Evolutionary conservation across 2,329 filamentous ascomycete species (phyloP).

Genomic region (Tolypocladium guangdongense): DNA sequence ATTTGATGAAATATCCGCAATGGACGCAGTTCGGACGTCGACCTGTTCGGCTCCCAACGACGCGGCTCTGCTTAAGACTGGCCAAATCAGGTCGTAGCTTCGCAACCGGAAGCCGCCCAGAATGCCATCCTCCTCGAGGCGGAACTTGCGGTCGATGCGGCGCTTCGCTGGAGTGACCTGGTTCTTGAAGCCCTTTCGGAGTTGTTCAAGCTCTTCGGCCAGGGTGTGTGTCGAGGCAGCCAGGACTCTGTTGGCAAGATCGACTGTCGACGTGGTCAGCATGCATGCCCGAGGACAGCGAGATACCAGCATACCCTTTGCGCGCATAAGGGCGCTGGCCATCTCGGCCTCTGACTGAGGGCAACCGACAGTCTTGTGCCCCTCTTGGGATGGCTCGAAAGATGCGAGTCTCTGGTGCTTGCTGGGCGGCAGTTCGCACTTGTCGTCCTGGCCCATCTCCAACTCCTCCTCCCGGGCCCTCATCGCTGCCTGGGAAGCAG

Average conservation of each 20-base stretch:
- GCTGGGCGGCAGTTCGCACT: conserved; percentile 1
- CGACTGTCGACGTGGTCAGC: conserved; percentile 11
- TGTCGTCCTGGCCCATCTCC: neutral
- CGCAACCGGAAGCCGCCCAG: conserved; percentile 15
- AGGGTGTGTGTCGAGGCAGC: neutral
- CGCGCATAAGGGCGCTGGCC: conserved; percentile 10
- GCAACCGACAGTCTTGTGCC: neutral
- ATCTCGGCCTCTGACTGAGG: conserved; percentile 5
- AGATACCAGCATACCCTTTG: conserved; percentile 15
- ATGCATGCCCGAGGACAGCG: neutral
- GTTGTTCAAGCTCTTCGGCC: neutral
- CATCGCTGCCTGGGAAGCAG: neutral
- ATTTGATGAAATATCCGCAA: conserved; percentile 11
- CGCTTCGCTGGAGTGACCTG: conserved; percentile 18
- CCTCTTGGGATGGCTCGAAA: conserved; percentile 1
- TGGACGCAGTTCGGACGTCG: conserved; percentile 14
- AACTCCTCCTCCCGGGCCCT: neutral
- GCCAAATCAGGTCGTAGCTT: conserved; percentile 14
- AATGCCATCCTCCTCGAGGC: conserved; percentile 5
- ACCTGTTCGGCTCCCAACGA: conserved; percentile 10
- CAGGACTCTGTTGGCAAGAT: conserved; percentile 11
- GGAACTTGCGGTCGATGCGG: conserved; percentile 7
- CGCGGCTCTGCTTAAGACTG: conserved; percentile 13
- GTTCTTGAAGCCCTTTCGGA: neutral
- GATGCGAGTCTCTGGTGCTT: conserved; percentile 1